phyloP scores from a whole-genome alignment of 2,329 filamentous ascomycete genomes.

The Magnaporthales sp. region DNA sequence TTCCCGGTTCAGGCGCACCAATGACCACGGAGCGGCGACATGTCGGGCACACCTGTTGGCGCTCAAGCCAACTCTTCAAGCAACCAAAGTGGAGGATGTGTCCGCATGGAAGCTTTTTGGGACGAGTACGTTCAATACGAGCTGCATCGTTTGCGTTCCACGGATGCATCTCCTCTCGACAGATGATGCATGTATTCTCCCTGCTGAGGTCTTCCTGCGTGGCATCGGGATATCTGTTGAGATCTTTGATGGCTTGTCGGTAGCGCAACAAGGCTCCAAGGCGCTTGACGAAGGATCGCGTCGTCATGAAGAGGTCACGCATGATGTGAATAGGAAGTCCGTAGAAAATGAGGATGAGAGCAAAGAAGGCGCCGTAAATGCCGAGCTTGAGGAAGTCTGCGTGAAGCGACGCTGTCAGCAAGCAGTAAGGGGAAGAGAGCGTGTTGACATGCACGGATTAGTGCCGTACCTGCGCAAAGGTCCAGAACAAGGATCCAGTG shows the following conservation, averaged over 20 bases:
- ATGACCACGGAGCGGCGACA: constrained; percentile 80
- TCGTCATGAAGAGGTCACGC: constrained; percentile 88
- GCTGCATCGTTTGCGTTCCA: constrained; percentile 58
- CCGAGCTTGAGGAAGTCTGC: constrained; percentile 82
- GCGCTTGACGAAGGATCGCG: constrained; percentile 82
- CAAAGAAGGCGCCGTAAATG: constrained; percentile 87
- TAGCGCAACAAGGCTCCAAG: constrained; percentile 86
- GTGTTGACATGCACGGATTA: background rate
- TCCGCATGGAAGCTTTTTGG: constrained; percentile 94
- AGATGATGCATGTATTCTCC: constrained; percentile 96
- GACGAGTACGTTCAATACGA: constrained; percentile 74
- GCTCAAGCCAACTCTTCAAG: constrained; percentile 91
- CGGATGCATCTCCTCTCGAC: constrained; percentile 86
- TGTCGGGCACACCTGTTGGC: constrained; percentile 94
- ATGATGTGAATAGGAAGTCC: constrained; percentile 95
- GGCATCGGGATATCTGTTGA: constrained; percentile 91
- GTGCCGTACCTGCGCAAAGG: constrained; percentile 61
- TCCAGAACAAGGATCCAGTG: constrained; percentile 87
- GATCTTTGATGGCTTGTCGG: constrained; percentile 82
- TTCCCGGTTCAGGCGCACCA: constrained; percentile 19
- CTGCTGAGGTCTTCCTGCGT: constrained; percentile 74
- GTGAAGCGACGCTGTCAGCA: constrained; percentile 6
- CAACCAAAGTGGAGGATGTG: constrained; percentile 94
- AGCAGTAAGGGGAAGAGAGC: background rate
- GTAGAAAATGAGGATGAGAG: constrained; percentile 87